Percentiles rank a stretch among this genome's conserved stretches.
Conservation (phyloP, 805 yeast genomes). For the Kazachstania bromeliacearum region DNA sequence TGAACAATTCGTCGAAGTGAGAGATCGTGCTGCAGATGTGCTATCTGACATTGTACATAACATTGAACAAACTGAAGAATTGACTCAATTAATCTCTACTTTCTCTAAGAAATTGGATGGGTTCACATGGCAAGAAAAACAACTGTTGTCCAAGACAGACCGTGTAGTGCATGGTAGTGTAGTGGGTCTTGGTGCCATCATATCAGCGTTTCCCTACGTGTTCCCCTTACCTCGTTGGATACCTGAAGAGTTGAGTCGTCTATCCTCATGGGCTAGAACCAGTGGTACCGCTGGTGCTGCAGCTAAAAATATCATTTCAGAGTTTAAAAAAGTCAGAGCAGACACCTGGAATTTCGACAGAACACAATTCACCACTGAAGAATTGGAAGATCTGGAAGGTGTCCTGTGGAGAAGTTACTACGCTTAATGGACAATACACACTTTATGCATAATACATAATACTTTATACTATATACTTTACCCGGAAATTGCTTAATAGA, state of each 20-base stretch:
- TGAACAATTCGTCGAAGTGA: constrained; percentile 60
- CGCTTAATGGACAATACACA: too few species aligned
- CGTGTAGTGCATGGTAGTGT: constrained; percentile 72
- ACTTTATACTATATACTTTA: too few species aligned
- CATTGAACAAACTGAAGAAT: constrained; percentile 36
- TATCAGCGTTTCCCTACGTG: constrained; percentile 81
- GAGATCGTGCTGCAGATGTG: constrained; percentile 64
- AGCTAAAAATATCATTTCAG: constrained; percentile 72
- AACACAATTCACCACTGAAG: constrained; percentile 64
- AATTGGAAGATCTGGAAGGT: constrained; percentile 87
- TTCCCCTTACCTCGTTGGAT: constrained; percentile 92
- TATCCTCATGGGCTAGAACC: constrained; percentile 65
- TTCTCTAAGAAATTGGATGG: constrained; percentile 31
- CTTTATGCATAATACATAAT: too few species aligned
- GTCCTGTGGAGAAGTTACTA: constrained; percentile 89
- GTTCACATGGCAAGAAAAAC: constrained; percentile 24
- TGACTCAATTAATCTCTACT: constrained; percentile 32
- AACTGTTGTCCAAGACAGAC: constrained; percentile 33
- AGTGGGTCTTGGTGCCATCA: constrained; percentile 78
- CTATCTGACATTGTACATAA: constrained; percentile 76
- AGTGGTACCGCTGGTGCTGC: constrained; percentile 79
- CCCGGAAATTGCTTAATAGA: too few species aligned
- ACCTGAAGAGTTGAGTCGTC: constrained; percentile 56
- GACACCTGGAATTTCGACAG: constrained; percentile 95
- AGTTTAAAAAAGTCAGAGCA: constrained; percentile 83